Evolutionary conservation across 2,329 filamentous ascomycete genomes (phyloP), one percentile per base, ranked within the genome.

Genomic region (Colletotrichum tropicale): DNA sequence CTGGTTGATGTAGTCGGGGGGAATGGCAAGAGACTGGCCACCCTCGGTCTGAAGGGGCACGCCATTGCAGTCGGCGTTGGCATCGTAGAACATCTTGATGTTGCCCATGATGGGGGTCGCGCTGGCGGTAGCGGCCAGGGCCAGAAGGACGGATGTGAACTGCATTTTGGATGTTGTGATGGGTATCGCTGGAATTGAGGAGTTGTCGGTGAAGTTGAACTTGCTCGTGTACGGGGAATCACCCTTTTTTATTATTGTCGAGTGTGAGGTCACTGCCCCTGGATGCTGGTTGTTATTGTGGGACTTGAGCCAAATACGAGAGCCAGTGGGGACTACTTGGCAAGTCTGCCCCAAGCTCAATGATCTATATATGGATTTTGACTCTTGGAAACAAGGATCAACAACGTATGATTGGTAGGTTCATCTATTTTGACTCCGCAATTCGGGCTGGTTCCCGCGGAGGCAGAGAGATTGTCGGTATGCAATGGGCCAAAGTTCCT

Each of bases 31-130:
- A 24, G 24, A 24, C 24, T 24, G 24, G 24, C 72, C 72, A 4
- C 73, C 73, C 16, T 55, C 15, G 2, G 30, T 18, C 38, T 71
- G 64, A 18, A 65, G 18, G 2, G 69, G 7, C 18, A 13, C 30
- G 3, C 70, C 73, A 3, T 5, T 34, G 58, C 73, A 75, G 43
- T 75, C 2, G 34, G 73, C 34, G 12, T 38, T 28, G 10, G 70
- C 9, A 24, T 73, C 56, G 73, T 68, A 73, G 64, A 68, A 75
- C 64, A 75, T 73, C 16, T 73, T 75, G 73, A 75, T 69, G 43
- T 5, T 64, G 34, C 73, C 73, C 26, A 75, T 65, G 64, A 73
- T 58, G 5, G 73, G 34, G 26, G 64, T 15, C 32, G 73, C 73
- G 18, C 18, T 52, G 55, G 70, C 64, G 30, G 70, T 52, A 7